Base-by-base conservation (phyloP, 2,329 filamentous ascomycete genomes). In the Stemphylium beticola region DNA sequence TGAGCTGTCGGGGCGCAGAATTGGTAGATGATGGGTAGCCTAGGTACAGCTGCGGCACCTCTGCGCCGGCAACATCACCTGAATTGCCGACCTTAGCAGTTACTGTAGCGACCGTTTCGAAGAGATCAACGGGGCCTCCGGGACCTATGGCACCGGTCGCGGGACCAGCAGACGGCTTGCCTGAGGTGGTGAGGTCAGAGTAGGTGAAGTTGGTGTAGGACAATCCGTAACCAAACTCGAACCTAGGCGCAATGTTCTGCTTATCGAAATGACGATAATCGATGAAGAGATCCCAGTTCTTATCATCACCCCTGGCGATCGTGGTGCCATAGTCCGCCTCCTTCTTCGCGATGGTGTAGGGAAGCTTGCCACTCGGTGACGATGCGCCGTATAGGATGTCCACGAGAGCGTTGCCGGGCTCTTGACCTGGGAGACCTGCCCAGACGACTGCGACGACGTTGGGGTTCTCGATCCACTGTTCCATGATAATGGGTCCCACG, bases 281-380 rank as follows among this genome's bases (percentile, higher is more conserved):
- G 57, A 80, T 75, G 58, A 75, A 77, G 11, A 80, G 59, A 15
- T 77, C 76, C 67, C 79, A 78, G n/a, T 68, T 63, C 46, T 70
- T 53, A 29, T 64, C 61, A 41, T 55, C 50, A 2, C 66, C 68
- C 3, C 29, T 15, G 3, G 55, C 53, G 18, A 75, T 61, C 0
- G 44, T 50, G 1, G 70, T 67, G 15, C 70, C 71, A 40, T 76
- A 76, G 54, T 76, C 74, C 1, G 31, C 55, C 4, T 62, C 53
- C 15, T 62, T 51, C 60, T 74, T 76, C 3, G 72, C 73, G 44
- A 76, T 75, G 10, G 73, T 75, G 44, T 74, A 89, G 65, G 86
- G 85, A 0, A 89, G 76, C 52, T 85, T 84, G 2, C 86, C 87
- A 0, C 70, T 77, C 1, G 79, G 79, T 5, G 73, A 74, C 3